phyloP scores from a whole-genome alignment of 202 grass and related monocot genomes.

The Zoysia matrella region DNA sequence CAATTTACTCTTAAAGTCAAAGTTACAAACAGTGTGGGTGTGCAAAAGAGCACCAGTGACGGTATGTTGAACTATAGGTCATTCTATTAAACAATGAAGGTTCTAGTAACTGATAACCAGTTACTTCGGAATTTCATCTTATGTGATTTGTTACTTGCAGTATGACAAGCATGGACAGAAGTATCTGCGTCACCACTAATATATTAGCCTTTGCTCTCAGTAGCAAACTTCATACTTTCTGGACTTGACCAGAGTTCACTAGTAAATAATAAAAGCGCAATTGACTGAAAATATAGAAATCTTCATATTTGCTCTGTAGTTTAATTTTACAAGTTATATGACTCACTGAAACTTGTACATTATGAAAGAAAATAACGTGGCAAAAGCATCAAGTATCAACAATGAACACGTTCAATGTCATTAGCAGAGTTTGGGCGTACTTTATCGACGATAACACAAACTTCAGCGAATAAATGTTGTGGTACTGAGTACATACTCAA shows the following conservation, averaged over 20 bases:
- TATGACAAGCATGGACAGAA: not conserved
- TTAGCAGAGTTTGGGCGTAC: constrained; percentile 37
- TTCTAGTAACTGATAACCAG: not conserved
- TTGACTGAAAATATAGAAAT: not conserved
- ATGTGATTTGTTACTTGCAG: not conserved
- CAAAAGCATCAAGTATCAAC: constrained; percentile 9
- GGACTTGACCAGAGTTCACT: not conserved
- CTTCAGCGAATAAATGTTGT: constrained; percentile 69
- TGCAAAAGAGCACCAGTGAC: not conserved
- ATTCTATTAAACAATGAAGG: not conserved
- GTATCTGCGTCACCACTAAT: not conserved
- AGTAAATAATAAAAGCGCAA: not conserved
- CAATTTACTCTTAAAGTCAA: not conserved
- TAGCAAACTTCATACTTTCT: not conserved
- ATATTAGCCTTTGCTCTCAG: not conserved
- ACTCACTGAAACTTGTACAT: not conserved
- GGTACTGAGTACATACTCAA: constrained; percentile 66
- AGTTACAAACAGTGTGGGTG: not conserved
- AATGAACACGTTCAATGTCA: not conserved
- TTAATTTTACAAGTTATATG: not conserved
- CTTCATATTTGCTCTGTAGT: not conserved
- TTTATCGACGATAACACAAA: constrained; percentile 92
- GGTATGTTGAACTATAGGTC: not conserved
- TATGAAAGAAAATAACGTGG: not conserved
- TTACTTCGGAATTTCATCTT: constrained; percentile 3